phyloP scores from a whole-genome alignment of 805 yeast species.

The Saccharomyces mikatae region DNA sequence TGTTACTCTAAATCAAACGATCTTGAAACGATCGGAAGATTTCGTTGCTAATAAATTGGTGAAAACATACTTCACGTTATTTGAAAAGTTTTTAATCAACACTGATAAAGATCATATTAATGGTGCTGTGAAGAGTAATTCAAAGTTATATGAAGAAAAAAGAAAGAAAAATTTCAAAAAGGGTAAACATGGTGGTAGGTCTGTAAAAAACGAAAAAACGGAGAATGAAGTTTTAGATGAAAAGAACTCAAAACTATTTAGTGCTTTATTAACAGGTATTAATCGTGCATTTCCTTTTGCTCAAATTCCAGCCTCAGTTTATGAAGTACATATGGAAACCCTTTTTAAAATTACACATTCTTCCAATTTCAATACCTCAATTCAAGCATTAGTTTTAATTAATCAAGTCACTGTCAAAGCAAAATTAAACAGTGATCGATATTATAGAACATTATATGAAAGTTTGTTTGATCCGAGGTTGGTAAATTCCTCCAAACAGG shows the following conservation, averaged over 20 bases:
- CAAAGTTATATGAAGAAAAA: slow-evolving; percentile 43
- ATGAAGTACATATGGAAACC: slow-evolving; percentile 71
- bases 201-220: slow-evolving; percentile 54
- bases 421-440: slow-evolving; percentile 54
- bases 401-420: slow-evolving; percentile 68
- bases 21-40: slow-evolving; percentile 67
- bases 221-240: slow-evolving; percentile 65
- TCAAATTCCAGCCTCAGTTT: slow-evolving; percentile 58
- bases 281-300: slow-evolving; percentile 95
- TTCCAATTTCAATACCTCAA: slow-evolving; percentile 85
- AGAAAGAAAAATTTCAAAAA: slow-evolving; percentile 70
- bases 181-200: slow-evolving; percentile 84
- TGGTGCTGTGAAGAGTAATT: slow-evolving; percentile 27
- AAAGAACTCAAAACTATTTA: slow-evolving; percentile 72
- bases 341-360: slow-evolving; percentile 87
- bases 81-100: slow-evolving; percentile 72
- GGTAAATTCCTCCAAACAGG: slow-evolving; percentile 82
- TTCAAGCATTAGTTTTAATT: slow-evolving; percentile 83
- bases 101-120: slow-evolving; percentile 42
- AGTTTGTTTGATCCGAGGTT: slow-evolving; percentile 79
- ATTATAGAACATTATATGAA: slow-evolving; percentile 82
- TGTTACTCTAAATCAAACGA: slow-evolving; percentile 86
- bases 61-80: slow-evolving; percentile 76
- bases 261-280: slow-evolving; percentile 88
- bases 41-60: slow-evolving; percentile 78